Conservation (phyloP, 495 filamentous ascomycete species). For the Neurospora sublineolata region DNA sequence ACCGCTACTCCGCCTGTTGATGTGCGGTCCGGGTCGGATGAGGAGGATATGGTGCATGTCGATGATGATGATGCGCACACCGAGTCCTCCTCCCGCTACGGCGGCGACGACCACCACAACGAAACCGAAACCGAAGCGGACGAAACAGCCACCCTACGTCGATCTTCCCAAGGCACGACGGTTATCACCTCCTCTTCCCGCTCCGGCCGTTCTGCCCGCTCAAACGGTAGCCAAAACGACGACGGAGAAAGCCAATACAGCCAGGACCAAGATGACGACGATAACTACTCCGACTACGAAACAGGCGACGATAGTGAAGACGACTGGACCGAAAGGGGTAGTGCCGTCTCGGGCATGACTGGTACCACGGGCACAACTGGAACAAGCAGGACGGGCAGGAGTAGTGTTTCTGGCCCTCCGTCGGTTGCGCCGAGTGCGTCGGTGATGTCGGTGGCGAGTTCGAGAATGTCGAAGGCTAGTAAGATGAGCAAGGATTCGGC, state of each 20-base stretch:
- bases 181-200: conserved; percentile 45
- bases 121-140: not conserved
- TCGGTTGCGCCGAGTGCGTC: not conserved
- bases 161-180: conserved; percentile 28
- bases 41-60: not conserved
- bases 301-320: conserved; percentile 18
- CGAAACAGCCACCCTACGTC: conserved; percentile 19
- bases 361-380: conserved; percentile 36
- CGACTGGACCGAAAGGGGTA: conserved; percentile 25
- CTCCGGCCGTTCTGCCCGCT: not conserved
- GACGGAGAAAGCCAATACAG: not conserved
- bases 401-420: not conserved
- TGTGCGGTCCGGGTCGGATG: not conserved
- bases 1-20: not conserved
- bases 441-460: not conserved
- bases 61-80: not conserved
- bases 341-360: not conserved
- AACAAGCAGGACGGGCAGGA: not conserved
- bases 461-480: no score
- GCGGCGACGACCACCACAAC: not conserved
- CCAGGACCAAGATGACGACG: conserved; percentile 19
- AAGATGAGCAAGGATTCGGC: not conserved
- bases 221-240: not conserved
- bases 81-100: not conserved
- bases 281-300: conserved; percentile 29